A percentile compares a stretch with the other conserved stretches of the same genome.
phyloP scores from a whole-genome alignment of 192 early-diverging fungal genomes.

The Helicostylum pulchrum region DNA sequence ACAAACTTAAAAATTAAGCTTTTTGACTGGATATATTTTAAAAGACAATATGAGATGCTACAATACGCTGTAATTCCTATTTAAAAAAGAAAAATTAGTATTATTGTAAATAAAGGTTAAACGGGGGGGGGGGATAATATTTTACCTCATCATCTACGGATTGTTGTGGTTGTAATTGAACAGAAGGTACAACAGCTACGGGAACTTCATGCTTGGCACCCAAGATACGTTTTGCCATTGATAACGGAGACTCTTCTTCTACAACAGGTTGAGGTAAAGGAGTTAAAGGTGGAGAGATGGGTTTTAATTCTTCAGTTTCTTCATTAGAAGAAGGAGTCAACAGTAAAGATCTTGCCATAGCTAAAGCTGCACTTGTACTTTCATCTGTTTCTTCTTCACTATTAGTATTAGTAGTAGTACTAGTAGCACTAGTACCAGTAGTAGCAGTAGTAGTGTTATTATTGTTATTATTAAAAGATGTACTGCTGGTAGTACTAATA shows the following conservation, averaged over 20 bases:
- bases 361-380: conserved; percentile 2
- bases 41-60: conserved; percentile 26
- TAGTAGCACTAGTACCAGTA: background rate
- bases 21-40: conserved; percentile 1
- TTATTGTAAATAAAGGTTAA: background rate
- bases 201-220: background rate
- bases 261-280: conserved; percentile 8
- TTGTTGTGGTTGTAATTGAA: conserved; percentile 5
- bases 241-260: background rate
- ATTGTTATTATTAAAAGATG: background rate
- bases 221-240: conserved; percentile 12
- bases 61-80: conserved; percentile 27
- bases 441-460: background rate
- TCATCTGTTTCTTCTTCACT: background rate
- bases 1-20: no score
- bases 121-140: no score
- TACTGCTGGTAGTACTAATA: no score
- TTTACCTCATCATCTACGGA: conserved; percentile 19
- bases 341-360: conserved; percentile 13
- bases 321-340: background rate
- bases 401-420: background rate
- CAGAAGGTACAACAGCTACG: background rate
- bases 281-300: conserved; percentile 19
- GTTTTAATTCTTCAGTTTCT: conserved; percentile 7
- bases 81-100: conserved; percentile 2